Base-by-base conservation (phyloP, 768 basidiomycete species). In the Rubroboletus satanas region DNA sequence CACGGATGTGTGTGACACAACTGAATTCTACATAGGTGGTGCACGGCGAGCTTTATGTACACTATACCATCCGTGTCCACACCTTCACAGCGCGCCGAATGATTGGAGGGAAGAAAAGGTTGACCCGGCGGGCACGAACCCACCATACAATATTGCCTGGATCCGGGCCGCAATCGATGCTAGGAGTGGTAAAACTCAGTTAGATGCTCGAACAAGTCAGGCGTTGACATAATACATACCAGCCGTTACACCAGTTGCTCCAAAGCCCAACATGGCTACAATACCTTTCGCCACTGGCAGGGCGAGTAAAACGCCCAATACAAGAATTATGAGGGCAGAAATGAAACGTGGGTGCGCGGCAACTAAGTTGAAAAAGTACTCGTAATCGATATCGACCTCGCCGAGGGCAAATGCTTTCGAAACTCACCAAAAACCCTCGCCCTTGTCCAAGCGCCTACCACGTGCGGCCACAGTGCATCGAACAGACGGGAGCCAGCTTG, bases 91-190 rank as follows among this genome's bases (percentile, higher is more conserved):
- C 0, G 61, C 50, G 0, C 62, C 60, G 7, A 53, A 45, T 0
- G 56, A 65, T 0, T 65, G 63, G 0, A 62, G 5, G 8, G 3
- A 0, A 1, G 62, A 5, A 29, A 65, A 64, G 0, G 52, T 0
- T 0, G 60, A 62, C 0, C 41, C 55, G 0, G 15, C 2, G 0
- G 60, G 60, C 0, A 64, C 54, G 9, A 0, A 37, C 0, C 39
- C 60, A 15, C 60, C 53, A 8, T 44, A 55, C 1, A 51, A 15
- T 0, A 0, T 5, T 0, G 58, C 2, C 17, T 63, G 62, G 0
- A 44, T 14, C 1, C 1, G 0, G 0, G 62, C 52, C 0, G 62
- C 62, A 6, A 46, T 0, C 1, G 62, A 63, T 1, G 52, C 62
- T 63, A 42, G 33, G 7, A 35, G 8, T 9, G 21, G 7, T 1